These are phyloP conservation scores for Dryadomyces quercivorus DNA, from an alignment of 2,329 filamentous ascomycete species.

Conservation along the genomic window DNA sequence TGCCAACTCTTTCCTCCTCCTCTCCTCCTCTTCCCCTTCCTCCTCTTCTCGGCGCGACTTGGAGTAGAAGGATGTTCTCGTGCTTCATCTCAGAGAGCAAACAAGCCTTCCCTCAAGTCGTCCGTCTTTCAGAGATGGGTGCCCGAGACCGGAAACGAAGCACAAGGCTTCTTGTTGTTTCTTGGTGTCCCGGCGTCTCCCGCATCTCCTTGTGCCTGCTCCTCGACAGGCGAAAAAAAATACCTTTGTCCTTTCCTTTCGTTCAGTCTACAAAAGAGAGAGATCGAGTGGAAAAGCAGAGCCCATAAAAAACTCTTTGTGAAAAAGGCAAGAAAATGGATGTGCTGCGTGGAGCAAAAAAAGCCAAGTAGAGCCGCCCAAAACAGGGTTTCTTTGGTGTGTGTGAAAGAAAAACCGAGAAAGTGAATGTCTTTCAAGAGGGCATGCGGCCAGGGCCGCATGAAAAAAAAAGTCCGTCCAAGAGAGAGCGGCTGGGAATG, in stretches of 20 bases:
- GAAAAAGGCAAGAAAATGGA: not conserved
- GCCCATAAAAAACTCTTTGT: not conserved
- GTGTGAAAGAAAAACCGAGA: not conserved
- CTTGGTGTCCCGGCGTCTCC: not conserved
- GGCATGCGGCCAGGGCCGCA: not conserved
- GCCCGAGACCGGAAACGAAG: not conserved
- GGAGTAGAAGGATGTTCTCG: not conserved
- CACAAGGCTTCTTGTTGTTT: not conserved
- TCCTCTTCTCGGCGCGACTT: not conserved
- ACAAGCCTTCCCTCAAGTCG: not conserved
- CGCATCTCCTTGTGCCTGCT: not conserved
- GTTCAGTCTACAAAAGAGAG: no score
- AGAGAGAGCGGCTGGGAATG: not conserved
- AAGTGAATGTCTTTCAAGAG: not conserved
- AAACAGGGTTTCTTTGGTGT: not conserved
- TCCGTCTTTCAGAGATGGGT: not conserved
- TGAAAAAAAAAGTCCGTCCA: not conserved
- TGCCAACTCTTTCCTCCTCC: not conserved
- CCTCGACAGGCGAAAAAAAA: no score
- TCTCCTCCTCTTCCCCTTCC: not conserved
- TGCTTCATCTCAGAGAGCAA: not conserved
- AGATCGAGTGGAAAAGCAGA: not conserved
- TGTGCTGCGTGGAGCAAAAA: not conserved
- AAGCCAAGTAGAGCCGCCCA: not conserved
- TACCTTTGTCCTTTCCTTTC: not conserved